phyloP scores from a whole-genome alignment of 352 stramenopile species.

The Phytophthora pisi region DNA sequence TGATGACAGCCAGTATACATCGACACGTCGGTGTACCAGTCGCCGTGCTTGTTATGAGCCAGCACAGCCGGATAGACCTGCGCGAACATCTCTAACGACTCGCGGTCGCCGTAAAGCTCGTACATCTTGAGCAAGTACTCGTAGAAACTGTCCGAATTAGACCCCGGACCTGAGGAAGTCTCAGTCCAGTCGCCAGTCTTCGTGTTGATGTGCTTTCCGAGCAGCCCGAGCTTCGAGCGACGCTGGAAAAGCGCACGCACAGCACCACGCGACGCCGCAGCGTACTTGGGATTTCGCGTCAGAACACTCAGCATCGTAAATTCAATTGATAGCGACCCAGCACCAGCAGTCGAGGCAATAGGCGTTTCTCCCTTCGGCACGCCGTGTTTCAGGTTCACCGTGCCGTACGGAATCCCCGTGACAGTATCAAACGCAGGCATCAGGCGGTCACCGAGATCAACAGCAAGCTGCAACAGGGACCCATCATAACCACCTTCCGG shows the following conservation, averaged over 20 bases:
- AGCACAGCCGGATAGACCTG: constrained; percentile 72
- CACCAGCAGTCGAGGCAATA: constrained; percentile 96
- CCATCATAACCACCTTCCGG: constrained; percentile 87
- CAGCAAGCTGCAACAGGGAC: constrained; percentile 92
- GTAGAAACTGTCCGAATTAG: constrained; percentile 98
- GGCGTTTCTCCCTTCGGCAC: constrained; percentile 94
- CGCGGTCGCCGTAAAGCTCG: constrained; percentile 92
- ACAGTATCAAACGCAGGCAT: constrained; percentile 96
- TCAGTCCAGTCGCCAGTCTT: constrained; percentile 87
- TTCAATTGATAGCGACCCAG: constrained; percentile 96
- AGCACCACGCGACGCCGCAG: constrained; percentile 60
- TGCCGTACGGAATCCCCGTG: constrained; percentile 97
- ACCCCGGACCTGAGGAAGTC: constrained; percentile 80
- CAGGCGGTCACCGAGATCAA: constrained; percentile 96
- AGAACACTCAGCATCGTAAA: constrained; percentile 95
- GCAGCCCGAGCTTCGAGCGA: constrained; percentile 81
- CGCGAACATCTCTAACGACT: constrained; percentile 93
- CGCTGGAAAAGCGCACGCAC: constrained; percentile 81
- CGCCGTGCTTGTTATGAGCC: constrained; percentile 74
- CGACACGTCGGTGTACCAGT: constrained; percentile 87
- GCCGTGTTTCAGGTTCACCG: constrained; percentile 93
- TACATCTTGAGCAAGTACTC: constrained; percentile 99
- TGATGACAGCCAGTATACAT: constrained; percentile 81
- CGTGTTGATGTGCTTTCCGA: constrained; percentile 97
- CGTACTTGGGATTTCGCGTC: constrained; percentile 73